phyloP scores from a whole-genome alignment of 2,329 filamentous ascomycete species.

The Venturia asperata region DNA sequence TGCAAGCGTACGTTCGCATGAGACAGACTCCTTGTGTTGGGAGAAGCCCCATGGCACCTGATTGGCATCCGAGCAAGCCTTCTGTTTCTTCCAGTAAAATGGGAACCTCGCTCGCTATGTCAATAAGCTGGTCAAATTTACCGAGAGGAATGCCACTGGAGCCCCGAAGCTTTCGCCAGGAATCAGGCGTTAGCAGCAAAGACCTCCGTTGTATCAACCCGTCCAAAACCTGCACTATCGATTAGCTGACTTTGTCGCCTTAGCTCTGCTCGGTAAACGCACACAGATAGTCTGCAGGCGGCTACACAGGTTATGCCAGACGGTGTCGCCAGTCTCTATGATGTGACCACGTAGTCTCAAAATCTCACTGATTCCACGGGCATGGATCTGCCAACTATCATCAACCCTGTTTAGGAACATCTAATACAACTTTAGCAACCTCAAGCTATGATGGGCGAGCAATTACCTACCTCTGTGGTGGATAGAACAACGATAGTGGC shows the following conservation, averaged over 20 bases:
- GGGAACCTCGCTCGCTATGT: constrained; percentile 10
- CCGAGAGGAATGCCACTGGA: neutral
- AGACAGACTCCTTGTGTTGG: neutral
- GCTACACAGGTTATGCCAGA: constrained; percentile 6
- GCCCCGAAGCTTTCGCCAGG: neutral
- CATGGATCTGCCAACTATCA: constrained; percentile 1
- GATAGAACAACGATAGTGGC: constrained; percentile 13
- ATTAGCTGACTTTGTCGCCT: neutral
- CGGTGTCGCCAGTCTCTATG: neutral
- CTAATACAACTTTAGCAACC: neutral
- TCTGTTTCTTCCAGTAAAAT: neutral
- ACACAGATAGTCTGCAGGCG: neutral
- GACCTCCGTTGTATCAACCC: neutral
- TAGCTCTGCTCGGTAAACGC: neutral
- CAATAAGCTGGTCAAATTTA: constrained; percentile 12
- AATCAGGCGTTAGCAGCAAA: neutral
- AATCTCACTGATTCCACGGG: neutral
- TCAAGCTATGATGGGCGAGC: neutral
- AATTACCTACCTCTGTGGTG: neutral
- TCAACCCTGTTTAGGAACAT: constrained; percentile 2
- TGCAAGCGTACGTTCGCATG: neutral
- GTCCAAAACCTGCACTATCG: neutral
- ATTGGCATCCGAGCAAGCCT: neutral
- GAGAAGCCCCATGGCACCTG: neutral
- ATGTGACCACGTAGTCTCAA: neutral